Evolutionary conservation across 2,329 filamentous ascomycete species (phyloP), one percentile per base, ranked within the genome.

Genomic region (Xylaria sp.): DNA sequence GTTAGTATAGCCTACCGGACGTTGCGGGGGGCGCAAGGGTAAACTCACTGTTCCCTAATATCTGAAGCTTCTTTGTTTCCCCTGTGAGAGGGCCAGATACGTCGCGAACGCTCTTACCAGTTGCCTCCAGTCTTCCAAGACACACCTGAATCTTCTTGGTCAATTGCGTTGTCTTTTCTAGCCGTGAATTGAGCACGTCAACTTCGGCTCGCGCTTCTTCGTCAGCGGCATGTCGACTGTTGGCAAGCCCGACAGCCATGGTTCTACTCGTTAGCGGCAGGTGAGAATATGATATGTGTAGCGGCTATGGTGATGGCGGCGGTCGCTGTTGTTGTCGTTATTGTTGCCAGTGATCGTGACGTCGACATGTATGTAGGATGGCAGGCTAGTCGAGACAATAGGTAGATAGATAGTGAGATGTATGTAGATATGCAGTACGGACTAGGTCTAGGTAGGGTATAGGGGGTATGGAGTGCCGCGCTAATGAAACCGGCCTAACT

Each of bases 131-230:
- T 51, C 92, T 84, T 37, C 86, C 84, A 63, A 97, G 81, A 47
- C 91, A 96, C 22, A 90, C 88, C 73, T 96, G 90, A 51, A 99
- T 97, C 78, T 96, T 96, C 78, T 94, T 96, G 26, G 92, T 96
- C 70, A 97, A 82, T 68, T 91, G 86, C 56, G 92, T 89, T 64
- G 95, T 95, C 81, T 96, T 97, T 65, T 95, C 91, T 58, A 97
- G 85, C 38, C 86, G 80, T 49, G 85, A 88, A 64, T 87, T 88
- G 44, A 89, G 76, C 24, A 89, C 86, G 62, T 89, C 86, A 50
- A 89, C 86, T 70, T 89, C 86, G 42, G 86, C 86, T 52, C 84
- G 78, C 41, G 85, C 84, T 72, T 89, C 85, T 69, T 89, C 86
- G 65, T 89, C 86, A 47, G 81, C 75, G 26, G 80, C 78, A 66